Conservation (phyloP, 352 stramenopile genomes). For the Halophytophthora batemanensis region DNA sequence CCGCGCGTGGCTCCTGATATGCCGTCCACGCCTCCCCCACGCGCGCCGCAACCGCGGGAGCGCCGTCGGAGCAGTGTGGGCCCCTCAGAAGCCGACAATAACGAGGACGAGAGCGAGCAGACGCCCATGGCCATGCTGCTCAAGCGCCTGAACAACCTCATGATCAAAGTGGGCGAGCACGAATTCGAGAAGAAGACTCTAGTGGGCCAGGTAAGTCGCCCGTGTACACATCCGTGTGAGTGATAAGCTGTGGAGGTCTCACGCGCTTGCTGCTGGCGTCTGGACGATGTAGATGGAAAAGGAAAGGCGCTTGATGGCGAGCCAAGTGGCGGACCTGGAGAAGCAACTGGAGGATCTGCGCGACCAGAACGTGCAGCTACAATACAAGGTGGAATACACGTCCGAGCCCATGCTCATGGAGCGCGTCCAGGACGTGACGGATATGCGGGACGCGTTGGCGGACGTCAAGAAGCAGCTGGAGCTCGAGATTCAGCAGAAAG, state of each 20-base stretch:
- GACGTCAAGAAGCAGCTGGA: conserved; percentile 71
- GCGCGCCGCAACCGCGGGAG: not conserved
- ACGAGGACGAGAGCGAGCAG: conserved; percentile 25
- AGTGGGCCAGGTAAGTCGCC: conserved; percentile 45
- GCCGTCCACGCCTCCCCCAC: conserved; percentile 28
- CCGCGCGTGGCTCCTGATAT: conserved; percentile 10
- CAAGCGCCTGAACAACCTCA: conserved; percentile 76
- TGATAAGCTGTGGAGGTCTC: not conserved
- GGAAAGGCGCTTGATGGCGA: conserved; percentile 48
- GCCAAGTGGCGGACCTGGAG: conserved; percentile 42
- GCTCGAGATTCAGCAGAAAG: conserved; percentile 62
- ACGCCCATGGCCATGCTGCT: conserved; percentile 74
- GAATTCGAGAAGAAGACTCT: conserved; percentile 88
- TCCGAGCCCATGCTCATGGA: conserved; percentile 83
- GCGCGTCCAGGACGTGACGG: conserved; percentile 71
- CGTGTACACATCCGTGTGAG: not conserved
- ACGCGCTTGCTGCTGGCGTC: not conserved
- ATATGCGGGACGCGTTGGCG: conserved; percentile 76
- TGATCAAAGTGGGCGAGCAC: conserved; percentile 82
- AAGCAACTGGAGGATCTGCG: conserved; percentile 65
- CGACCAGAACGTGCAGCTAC: conserved; percentile 80
- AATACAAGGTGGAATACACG: conserved; percentile 83
- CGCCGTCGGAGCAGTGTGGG: conserved; percentile 1
- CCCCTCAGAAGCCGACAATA: conserved; percentile 14
- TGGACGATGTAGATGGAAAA: conserved; percentile 63